Evolutionary conservation across 2,329 filamentous ascomycete genomes (phyloP).

Genomic region (Ustilaginoidea virens): DNA sequence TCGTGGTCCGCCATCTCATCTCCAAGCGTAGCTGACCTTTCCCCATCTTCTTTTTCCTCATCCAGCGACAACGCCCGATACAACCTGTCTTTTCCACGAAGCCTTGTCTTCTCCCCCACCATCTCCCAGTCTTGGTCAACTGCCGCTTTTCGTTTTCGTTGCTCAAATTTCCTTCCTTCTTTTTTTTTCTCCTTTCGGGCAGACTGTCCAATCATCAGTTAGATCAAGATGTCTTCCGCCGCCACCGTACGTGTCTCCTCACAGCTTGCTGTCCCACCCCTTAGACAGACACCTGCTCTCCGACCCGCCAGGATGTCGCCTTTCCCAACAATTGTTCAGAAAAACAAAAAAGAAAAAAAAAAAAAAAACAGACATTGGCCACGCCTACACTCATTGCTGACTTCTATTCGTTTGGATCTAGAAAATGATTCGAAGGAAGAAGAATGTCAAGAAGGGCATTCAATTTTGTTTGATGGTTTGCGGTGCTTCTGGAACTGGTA

Average conservation of each 20-base stretch:
- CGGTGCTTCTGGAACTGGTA: constrained; percentile 96
- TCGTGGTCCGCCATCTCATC: constrained; percentile 5
- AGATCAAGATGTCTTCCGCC: constrained; percentile 12
- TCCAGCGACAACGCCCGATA: constrained; percentile 5
- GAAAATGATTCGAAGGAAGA: constrained; percentile 99
- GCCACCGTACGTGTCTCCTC: constrained; percentile 7
- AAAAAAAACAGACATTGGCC: too few relatives aligned
- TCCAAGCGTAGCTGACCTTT: constrained; percentile 4
- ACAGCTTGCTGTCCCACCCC: constrained; percentile 2
- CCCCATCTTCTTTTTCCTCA: constrained; percentile 5
- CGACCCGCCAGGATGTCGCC: constrained; percentile 1
- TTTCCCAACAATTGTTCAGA: too few relatives aligned
- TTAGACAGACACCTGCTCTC: constrained; percentile 1
- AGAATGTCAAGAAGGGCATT: constrained; percentile 99
- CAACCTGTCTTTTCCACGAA: constrained; percentile 3
- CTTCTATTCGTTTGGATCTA: constrained; percentile 19
- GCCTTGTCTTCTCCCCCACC: constrained; percentile 4
- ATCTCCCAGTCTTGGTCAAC: constrained; percentile 4
- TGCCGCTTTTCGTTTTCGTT: constrained; percentile 6
- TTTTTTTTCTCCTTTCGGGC: constrained; percentile 4
- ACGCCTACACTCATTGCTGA: constrained; percentile 16
- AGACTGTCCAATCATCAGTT: constrained; percentile 4
- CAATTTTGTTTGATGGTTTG: constrained; percentile 99
- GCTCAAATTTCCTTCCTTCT: too few relatives aligned
- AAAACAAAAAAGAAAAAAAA: too few relatives aligned